These are phyloP conservation scores for Russula vinacea DNA, from an alignment of 768 basidiomycete species.

Conservation along the genomic window DNA sequence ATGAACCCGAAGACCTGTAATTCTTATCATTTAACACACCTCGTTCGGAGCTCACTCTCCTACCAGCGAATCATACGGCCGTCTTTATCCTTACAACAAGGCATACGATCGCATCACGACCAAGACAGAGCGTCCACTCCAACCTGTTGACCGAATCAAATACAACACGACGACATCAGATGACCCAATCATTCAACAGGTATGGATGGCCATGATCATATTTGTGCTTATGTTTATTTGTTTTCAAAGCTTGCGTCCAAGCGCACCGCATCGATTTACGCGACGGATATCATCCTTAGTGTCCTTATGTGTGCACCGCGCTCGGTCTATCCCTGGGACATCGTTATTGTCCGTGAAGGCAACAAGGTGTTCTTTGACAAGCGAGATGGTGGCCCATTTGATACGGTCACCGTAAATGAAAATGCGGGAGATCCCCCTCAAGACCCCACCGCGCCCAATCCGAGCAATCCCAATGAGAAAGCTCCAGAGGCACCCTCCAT, in stretches of 20 bases:
- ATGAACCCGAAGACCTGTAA: constrained; percentile 87
- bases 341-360: constrained; percentile 90
- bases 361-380: constrained; percentile 96
- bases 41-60: constrained; percentile 10
- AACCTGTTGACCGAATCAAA: constrained; percentile 89
- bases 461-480: constrained; percentile 73
- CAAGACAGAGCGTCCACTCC: constrained; percentile 85
- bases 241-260: constrained; percentile 65
- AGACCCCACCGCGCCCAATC: constrained; percentile 74
- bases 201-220: constrained; percentile 35
- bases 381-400: constrained; percentile 94
- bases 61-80: constrained; percentile 78
- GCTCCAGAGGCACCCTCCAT: constrained; percentile 76
- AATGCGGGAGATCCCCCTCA: constrained; percentile 93
- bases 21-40: constrained; percentile 34
- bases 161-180: constrained; percentile 98
- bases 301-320: constrained; percentile 95
- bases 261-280: constrained; percentile 82
- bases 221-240: constrained; percentile 12
- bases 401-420: constrained; percentile 97
- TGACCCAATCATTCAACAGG: constrained; percentile 94
- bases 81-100: constrained; percentile 90
- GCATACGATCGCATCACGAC: constrained; percentile 93
- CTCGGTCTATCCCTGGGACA: constrained; percentile 98
- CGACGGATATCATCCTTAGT: constrained; percentile 92